Evolutionary conservation across 495 filamentous ascomycete genomes (phyloP), one percentile per base, ranked within the genome.

Genomic region (Talaromyces liani): DNA sequence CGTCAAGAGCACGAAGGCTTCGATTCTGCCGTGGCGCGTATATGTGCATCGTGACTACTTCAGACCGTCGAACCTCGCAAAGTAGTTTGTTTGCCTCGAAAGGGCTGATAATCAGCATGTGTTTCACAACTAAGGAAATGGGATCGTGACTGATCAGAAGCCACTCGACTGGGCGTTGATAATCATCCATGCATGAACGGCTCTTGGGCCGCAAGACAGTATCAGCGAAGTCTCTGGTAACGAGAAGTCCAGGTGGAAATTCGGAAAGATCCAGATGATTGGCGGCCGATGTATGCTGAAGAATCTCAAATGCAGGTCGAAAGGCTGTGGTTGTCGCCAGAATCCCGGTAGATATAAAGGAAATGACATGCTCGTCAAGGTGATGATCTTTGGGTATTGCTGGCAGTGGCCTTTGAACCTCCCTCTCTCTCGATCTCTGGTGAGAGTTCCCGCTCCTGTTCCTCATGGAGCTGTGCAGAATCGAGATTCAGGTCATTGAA

Each of bases 371-470:
- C 0, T 39, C 31, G 64, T 87, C 78, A 2, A 87, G 53, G 0
- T 4, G 22, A 63, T 87, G 86, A 0, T 6, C 2, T 0, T 58
- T 65, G 0, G 87, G 76, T 8, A 63, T 16, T 10, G 69, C 71
- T 1, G 65, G 20, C 2, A 68, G 66, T 4, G 88, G 84, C 2
- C 74, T 68, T 64, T 88, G 68, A 1, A 85, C 66, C 36, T 91
- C 72, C 12, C 74, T 91, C 85, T 47, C 77, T 73, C 65, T 90
- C 82, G 27, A 84, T 76, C 64, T 91, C 87, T 2, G 83, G 84
- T 0, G 82, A 78, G 0, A 91, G 75, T 65, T 92, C 87, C 0
- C 88, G 79, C 68, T 91, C 88, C 59, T 90, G 87, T 66, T 91
- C 88, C 68, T 92, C 87, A 14, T 87, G 76, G 2, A 89, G 72